phyloP scores from a whole-genome alignment of 495 filamentous ascomycete genomes.

The Talaromyces liani region DNA sequence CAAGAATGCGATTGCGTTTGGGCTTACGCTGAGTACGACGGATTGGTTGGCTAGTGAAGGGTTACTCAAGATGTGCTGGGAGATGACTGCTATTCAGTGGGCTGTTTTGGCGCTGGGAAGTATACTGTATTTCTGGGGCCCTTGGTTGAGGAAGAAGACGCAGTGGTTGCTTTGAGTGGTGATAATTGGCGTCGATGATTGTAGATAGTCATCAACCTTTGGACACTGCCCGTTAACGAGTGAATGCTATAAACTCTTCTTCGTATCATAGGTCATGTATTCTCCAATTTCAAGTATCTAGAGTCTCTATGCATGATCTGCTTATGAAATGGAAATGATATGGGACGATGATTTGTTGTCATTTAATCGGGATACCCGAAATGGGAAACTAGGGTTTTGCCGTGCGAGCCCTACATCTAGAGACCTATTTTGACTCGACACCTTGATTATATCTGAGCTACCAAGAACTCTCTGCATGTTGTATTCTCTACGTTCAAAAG shows the following conservation, averaged over 20 bases:
- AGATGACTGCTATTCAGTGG: conserved; percentile 32
- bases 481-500: neutral
- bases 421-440: neutral
- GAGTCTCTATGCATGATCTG: neutral
- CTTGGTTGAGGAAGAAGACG: conserved; percentile 21
- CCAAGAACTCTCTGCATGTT: neutral
- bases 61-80: conserved; percentile 29
- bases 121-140: conserved; percentile 27
- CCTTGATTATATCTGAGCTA: neutral
- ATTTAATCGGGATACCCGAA: neutral
- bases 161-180: neutral
- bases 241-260: neutral
- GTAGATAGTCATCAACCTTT: too few species aligned
- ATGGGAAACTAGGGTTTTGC: neutral
- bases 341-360: neutral
- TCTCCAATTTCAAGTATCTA: neutral
- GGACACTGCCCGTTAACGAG: neutral
- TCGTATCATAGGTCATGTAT: neutral
- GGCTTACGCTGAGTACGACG: conserved; percentile 19
- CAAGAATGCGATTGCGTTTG: conserved; percentile 36
- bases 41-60: conserved; percentile 26
- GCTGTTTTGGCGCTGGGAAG: conserved; percentile 21
- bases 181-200: neutral
- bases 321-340: neutral
- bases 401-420: neutral